phyloP scores from a whole-genome alignment of 106 monocot species.

The Allium cepa region DNA sequence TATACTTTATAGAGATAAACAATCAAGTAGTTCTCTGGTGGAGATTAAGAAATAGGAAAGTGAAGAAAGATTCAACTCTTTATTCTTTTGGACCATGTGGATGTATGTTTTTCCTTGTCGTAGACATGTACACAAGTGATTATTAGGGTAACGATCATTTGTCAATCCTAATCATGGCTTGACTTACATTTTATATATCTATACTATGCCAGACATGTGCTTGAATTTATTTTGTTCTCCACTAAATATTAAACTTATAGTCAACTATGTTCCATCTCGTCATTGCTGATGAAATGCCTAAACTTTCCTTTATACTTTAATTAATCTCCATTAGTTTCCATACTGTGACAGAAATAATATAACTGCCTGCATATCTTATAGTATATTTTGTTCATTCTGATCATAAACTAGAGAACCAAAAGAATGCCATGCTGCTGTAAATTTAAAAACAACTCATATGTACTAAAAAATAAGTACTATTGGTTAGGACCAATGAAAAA shows the following conservation, averaged over 20 bases:
- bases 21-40: no score
- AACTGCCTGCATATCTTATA: background rate
- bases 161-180: background rate
- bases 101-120: background rate
- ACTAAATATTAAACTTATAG: no score
- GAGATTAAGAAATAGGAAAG: background rate
- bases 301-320: no score
- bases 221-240: background rate
- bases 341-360: background rate
- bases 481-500: no score
- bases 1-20: no score
- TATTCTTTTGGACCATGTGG: background rate
- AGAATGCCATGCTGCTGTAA: no score
- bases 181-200: background rate
- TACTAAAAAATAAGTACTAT: no score
- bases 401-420: no score
- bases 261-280: background rate
- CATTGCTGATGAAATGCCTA: background rate
- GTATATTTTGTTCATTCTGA: background rate
- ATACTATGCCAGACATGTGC: background rate
- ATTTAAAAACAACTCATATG: no score
- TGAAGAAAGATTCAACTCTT: background rate
- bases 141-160: background rate
- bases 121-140: background rate
- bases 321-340: background rate